A percentile compares a stretch with the other conserved stretches of the same genome.
Conservation (phyloP, 129 eudicot species). For the sunflower (Helianthus annuus) region DNA sequence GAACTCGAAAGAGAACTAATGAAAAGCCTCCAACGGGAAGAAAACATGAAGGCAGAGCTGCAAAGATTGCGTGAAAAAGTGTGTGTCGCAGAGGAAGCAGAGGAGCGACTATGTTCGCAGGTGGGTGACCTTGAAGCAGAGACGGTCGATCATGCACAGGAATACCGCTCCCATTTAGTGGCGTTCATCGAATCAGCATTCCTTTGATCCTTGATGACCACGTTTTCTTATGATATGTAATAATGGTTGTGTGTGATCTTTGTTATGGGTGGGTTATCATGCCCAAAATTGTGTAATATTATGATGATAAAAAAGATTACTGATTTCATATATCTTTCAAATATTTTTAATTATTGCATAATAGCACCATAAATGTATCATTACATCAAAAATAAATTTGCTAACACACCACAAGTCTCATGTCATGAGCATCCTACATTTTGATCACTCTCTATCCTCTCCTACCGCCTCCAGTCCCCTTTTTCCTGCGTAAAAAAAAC, state of each 20-base stretch:
- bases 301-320: neutral
- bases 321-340: neutral
- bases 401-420: constrained; percentile 19
- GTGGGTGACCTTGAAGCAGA: constrained; percentile 85
- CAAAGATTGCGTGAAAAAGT: constrained; percentile 32
- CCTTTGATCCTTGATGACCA: constrained; percentile 17
- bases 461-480: constrained; percentile 30
- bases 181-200: constrained; percentile 34
- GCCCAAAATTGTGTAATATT: no score
- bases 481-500: constrained; percentile 22
- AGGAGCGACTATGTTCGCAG: constrained; percentile 77
- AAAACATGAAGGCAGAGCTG: constrained; percentile 58
- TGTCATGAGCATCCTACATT: constrained; percentile 20
- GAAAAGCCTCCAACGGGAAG: constrained; percentile 57
- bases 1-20: constrained; percentile 61
- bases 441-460: constrained; percentile 13
- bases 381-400: constrained; percentile 19
- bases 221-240: neutral
- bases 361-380: neutral
- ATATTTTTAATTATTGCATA: constrained; percentile 1
- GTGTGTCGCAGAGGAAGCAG: constrained; percentile 75
- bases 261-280: no score
- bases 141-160: constrained; percentile 64
- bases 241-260: no score
- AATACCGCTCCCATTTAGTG: constrained; percentile 34